Base-by-base conservation (phyloP, 805 yeast species). In the Babjeviella inositovora region DNA sequence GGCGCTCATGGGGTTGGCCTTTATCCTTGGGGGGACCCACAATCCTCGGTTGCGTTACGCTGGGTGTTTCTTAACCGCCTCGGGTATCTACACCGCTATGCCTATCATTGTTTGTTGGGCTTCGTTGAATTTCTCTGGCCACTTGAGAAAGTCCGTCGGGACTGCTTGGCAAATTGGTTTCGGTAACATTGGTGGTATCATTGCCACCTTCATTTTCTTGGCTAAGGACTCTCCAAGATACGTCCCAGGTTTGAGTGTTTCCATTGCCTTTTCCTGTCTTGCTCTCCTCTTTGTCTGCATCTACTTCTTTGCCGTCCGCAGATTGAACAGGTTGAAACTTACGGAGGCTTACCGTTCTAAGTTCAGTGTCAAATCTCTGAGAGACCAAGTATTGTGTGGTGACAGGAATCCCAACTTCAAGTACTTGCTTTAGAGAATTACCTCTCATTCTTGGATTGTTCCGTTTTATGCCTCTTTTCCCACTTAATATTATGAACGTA, bases 121-220 rank as follows among this genome's bases (percentile, higher is more conserved):
- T 11, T 56, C 70, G 7, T 49, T 71, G 39, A 72, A 72, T 37
- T 61, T 65, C 28, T 60, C 66, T 6, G 77, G 81, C 7, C 81
- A 73, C 39, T 41, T 59, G 11, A 53, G 80, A 34, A 67, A 70
- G 28, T 55, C 65, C 23, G 65, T 63, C 8, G 70, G 67, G 7
- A 51, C 72, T 7, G 73, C 70, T 2, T 62, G 62, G 53, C 70
- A 67, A 34, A 62, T 73, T 35, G 81, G 81, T 1, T 70, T 73
- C 35, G 82, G 80, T 25, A 73, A 73, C 45, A 70, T 70, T 36
- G 82, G 81, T 21, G 81, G 80, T 29, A 71, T 73, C 34, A 57
- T 72, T 26, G 50, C 80, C 5, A 60, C 77, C 2, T 73, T 56
- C 33, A 45, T 69, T 11, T 72, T 65, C 48, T 51, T 64, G 20